A percentile compares a stretch with the other conserved stretches of the same genome.
Evolutionary conservation across 345 rosid genomes (phyloP).

Genomic region (Trapa incisa): DNA sequence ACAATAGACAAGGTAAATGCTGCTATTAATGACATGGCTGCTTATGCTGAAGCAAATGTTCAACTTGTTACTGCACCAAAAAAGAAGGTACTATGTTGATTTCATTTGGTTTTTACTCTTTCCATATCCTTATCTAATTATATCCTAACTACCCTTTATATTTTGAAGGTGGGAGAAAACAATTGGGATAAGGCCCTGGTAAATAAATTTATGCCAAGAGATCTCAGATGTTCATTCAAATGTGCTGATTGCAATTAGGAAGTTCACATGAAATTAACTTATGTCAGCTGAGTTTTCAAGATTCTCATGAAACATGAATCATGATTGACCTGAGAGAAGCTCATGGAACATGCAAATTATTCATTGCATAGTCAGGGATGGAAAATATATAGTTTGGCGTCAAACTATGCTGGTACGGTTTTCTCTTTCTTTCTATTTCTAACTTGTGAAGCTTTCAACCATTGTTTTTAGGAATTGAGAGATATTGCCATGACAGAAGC

Average conservation of each 20-base stretch:
- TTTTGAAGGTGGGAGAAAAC: constrained; percentile 58
- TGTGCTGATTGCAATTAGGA: neutral
- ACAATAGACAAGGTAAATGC: constrained; percentile 85
- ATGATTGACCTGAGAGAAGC: neutral
- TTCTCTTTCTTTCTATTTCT: neutral
- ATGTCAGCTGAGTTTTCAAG: neutral
- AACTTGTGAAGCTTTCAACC: neutral
- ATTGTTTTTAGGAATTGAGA: constrained; percentile 42
- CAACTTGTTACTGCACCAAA: constrained; percentile 72
- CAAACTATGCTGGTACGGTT: neutral
- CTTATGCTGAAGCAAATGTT: constrained; percentile 71
- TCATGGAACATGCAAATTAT: neutral
- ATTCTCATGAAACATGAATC: neutral
- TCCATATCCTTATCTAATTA: constrained; percentile 6
- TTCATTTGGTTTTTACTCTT: constrained; percentile 2
- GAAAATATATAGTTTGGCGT: neutral
- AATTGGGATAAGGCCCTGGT: constrained; percentile 88
- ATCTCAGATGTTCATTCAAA: neutral
- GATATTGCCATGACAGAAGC: constrained; percentile 56
- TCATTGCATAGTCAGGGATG: neutral
- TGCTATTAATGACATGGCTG: constrained; percentile 76
- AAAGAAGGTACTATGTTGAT: constrained; percentile 45
- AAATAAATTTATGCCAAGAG: constrained; percentile 17
- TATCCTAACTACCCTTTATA: constrained; percentile 9
- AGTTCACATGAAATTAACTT: neutral